A percentile compares a stretch with the other conserved stretches of the same genome.
Evolutionary conservation across 108 stramenopile species (phyloP).

Genomic region (Nannochloropsis gaditana): DNA sequence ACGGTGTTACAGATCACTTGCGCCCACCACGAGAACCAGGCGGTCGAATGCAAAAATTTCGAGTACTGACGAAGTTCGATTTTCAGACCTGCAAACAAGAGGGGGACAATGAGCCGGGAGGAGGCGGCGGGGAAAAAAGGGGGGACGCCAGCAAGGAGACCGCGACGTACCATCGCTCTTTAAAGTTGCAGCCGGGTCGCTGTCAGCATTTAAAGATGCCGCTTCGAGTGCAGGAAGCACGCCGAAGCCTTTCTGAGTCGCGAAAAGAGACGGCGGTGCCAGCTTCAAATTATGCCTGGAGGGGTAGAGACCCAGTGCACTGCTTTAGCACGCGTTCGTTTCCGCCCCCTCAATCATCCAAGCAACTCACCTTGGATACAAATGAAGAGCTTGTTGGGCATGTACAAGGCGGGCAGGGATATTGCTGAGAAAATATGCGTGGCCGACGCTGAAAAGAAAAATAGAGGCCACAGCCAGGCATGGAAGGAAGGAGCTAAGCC

Average conservation of each 20-base stretch:
- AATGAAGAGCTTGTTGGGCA: background rate
- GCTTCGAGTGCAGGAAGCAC: background rate
- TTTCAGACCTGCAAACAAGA: background rate
- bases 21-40: constrained; percentile 78
- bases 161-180: background rate
- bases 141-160: background rate
- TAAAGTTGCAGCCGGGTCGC: background rate
- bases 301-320: no score
- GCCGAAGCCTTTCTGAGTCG: background rate
- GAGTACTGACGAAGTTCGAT: constrained; percentile 3
- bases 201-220: background rate
- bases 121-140: background rate
- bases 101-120: background rate
- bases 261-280: background rate
- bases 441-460: background rate
- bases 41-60: constrained; percentile 13
- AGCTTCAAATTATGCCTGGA: background rate
- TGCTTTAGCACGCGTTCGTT: no score
- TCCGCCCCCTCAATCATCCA: no score
- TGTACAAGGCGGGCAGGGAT: background rate
- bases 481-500: background rate
- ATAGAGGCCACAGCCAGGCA: background rate
- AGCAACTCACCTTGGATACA: no score
- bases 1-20: constrained; percentile 71
- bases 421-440: background rate